Evolutionary conservation across 805 yeast genomes (phyloP).

Genomic region (Starmerella floricola): DNA sequence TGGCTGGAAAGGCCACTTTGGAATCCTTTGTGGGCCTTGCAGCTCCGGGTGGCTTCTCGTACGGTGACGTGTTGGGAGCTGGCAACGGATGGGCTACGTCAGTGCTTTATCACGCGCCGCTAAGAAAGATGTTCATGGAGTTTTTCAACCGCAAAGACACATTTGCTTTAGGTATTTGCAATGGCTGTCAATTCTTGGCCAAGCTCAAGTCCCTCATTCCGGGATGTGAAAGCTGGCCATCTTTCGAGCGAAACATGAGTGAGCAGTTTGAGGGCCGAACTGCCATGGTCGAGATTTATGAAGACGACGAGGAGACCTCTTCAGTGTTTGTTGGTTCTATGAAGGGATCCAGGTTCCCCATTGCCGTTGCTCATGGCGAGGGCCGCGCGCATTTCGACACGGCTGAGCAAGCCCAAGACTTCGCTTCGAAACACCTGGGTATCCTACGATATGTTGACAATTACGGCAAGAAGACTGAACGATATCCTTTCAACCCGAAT

Average conservation of each 20-base stretch:
- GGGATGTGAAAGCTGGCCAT: constrained; percentile 92
- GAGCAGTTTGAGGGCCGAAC: constrained; percentile 97
- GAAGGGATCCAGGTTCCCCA: constrained; percentile 89
- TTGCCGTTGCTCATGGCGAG: constrained; percentile 98
- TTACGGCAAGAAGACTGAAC: constrained; percentile 70
- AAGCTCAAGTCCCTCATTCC: constrained; percentile 79
- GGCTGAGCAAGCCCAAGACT: constrained; percentile 36
- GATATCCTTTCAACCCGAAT: constrained; percentile 89
- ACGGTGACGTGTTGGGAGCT: constrained; percentile 97
- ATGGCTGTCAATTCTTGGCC: constrained; percentile 93
- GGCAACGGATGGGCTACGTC: constrained; percentile 99
- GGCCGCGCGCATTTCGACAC: constrained; percentile 70
- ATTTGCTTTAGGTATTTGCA: constrained; percentile 95
- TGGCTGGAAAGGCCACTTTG: constrained; percentile 57
- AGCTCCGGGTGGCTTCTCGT: constrained; percentile 98
- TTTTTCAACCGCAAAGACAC: constrained; percentile 88
- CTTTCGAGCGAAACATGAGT: constrained; percentile 77
- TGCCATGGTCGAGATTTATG: constrained; percentile 65
- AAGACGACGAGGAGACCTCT: constrained; percentile 25
- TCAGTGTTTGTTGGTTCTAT: constrained; percentile 73
- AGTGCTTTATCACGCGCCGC: constrained; percentile 67
- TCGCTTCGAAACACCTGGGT: constrained; percentile 39
- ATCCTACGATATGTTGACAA: constrained; percentile 80
- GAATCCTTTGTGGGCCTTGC: constrained; percentile 77
- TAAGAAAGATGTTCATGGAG: constrained; percentile 59